Evolutionary conservation across 1,284 basidiomycete species (phyloP).

Genomic region (Cutaneotrichosporon mucoides): DNA sequence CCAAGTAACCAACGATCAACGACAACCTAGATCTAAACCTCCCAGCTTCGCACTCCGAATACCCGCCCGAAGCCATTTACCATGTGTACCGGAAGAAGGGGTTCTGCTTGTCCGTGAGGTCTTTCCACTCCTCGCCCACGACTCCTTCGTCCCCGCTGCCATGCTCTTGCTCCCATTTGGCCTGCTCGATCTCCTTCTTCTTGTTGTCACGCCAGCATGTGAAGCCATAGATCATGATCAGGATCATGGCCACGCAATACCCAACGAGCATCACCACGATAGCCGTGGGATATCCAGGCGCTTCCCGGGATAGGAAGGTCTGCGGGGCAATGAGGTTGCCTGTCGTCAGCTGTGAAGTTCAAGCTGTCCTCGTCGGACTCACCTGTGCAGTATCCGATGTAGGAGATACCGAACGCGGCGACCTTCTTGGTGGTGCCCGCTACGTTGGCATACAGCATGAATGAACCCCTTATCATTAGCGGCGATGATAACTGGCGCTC

Average conservation of each 20-base stretch:
- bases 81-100: background rate
- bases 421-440: constrained; percentile 36
- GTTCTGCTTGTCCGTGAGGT: constrained; percentile 23
- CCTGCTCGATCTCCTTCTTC: constrained; percentile 12
- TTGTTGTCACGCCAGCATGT: constrained; percentile 23
- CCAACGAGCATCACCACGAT: constrained; percentile 28
- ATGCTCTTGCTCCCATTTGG: constrained; percentile 8
- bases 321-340: constrained; percentile 31
- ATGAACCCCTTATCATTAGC: background rate
- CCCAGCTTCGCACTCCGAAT: too few species aligned
- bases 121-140: constrained; percentile 23
- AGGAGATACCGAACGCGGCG: constrained; percentile 26
- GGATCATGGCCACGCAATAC: constrained; percentile 24
- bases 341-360: background rate
- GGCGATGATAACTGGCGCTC: background rate
- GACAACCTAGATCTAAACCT: too few species aligned
- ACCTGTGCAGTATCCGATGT: constrained; percentile 23
- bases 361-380: background rate
- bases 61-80: too few species aligned
- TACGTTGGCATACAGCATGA: constrained; percentile 27
- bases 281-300: constrained; percentile 24
- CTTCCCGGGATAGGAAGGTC: constrained; percentile 25
- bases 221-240: constrained; percentile 18
- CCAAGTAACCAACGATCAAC: too few species aligned
- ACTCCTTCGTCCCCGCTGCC: constrained; percentile 3